Base-by-base conservation (phyloP, 2,329 filamentous ascomycete genomes). In the Tolypocladium amazonense region DNA sequence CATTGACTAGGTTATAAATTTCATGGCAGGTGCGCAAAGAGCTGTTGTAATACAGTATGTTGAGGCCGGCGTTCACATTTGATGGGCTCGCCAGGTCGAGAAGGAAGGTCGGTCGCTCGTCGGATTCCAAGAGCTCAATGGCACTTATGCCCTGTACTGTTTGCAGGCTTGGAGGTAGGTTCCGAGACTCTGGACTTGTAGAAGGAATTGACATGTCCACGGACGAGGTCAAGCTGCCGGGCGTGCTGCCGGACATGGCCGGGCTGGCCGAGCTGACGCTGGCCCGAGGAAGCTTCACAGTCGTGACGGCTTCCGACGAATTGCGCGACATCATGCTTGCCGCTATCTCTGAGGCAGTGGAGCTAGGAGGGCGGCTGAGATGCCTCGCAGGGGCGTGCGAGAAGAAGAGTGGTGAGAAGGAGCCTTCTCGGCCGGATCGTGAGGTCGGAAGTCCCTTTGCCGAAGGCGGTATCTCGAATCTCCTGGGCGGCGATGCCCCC, bases 21-120 rank as follows among this genome's bases (percentile, higher is more conserved):
- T 76, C 73, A n/a, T 77, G 71, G 27, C 79, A 81, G 0, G 81
- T 79, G 57, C 85, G 83, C 58, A 93, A 74, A 3, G 88, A 81
- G 12, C 80, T 77, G 69, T 93, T 94, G 37, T 82, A 81, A 69
- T 88, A 92, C 0, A 90, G 65, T 9, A 90, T 79, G 37, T 82
- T 79, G 43, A 92, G 71, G 1, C 77, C 77, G 0, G 80, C 79
- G 1, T 73, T 75, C 55, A 77, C 79, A 65, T 86, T 87, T n/a
- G 74, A 71, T 1, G 77, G 71, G 66, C 87, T 83, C 9, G 77
- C 76, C 57, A 89, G 73, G 66, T 93, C 89, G 39, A 93, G 77
- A 50, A 93, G 81, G 66, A 93, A 90, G 0, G 88, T 89, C 3
- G 89, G 90, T 55, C 90, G 79, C 56, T 88, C 83, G 69, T 94